A percentile compares a stretch with the other conserved stretches of the same genome.
Conservation (phyloP, 2,329 filamentous ascomycete species). For the Triangularia verruculosa region DNA sequence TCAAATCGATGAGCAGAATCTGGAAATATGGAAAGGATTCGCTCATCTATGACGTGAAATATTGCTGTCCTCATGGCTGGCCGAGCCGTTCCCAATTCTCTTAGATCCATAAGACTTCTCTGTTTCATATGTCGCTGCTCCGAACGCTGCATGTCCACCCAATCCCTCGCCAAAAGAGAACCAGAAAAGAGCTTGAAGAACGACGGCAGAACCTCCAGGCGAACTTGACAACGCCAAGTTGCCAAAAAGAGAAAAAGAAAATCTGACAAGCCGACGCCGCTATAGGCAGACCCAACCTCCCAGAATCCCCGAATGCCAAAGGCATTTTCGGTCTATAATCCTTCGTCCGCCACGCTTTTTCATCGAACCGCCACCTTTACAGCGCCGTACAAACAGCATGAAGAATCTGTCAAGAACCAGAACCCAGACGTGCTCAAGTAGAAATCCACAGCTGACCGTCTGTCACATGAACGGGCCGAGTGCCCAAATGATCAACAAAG, state of each 20-base stretch:
- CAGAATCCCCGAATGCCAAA: slow-evolving; percentile 4
- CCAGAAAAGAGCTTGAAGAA: slow-evolving; percentile 16
- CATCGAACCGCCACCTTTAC: not conserved
- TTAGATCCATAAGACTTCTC: not conserved
- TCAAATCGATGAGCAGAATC: not conserved
- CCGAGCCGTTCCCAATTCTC: not conserved
- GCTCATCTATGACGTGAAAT: not conserved
- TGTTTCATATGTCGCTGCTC: not conserved
- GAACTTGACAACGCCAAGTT: slow-evolving; percentile 4
- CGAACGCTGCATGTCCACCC: not conserved
- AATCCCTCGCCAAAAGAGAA: slow-evolving; percentile 14
- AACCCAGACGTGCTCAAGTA: not conserved
- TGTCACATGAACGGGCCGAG: not conserved
- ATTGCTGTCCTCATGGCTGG: not conserved
- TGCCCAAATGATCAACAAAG: not conserved
- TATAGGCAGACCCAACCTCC: slow-evolving; percentile 16
- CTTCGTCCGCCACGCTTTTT: slow-evolving; percentile 1
- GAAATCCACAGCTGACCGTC: not conserved
- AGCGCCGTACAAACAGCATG: not conserved
- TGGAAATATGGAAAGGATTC: not conserved
- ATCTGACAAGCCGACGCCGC: slow-evolving; percentile 17
- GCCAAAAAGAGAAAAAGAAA: slow-evolving; percentile 8
- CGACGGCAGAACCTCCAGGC: slow-evolving; percentile 9
- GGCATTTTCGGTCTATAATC: slow-evolving; percentile 7
- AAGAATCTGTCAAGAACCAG: not conserved